A percentile compares a stretch with the other conserved stretches of the same genome.
Conservation (phyloP, 1,284 basidiomycete species). For the Meira nashicola region DNA sequence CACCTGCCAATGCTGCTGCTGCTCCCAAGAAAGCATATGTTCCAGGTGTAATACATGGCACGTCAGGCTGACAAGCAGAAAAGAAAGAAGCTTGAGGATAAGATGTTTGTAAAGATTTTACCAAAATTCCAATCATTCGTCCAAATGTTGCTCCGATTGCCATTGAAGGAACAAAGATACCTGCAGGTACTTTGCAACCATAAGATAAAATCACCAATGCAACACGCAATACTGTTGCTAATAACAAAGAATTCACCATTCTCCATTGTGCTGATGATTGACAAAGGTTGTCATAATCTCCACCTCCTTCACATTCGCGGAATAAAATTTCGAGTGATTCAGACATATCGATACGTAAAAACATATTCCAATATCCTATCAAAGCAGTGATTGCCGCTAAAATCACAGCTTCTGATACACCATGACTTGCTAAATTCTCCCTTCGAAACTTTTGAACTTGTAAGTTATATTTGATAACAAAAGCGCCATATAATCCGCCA, state of each 20-base stretch:
- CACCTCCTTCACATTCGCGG: slow-evolving; percentile 89
- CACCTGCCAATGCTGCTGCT: slow-evolving; percentile 70
- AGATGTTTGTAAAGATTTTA: slow-evolving; percentile 85
- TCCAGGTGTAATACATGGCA: slow-evolving; percentile 67
- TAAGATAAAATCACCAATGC: slow-evolving; percentile 86
- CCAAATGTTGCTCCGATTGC: slow-evolving; percentile 94
- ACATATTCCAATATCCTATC: slow-evolving; percentile 89
- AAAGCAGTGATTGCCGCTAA: slow-evolving; percentile 84
- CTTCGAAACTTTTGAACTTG: slow-evolving; percentile 89
- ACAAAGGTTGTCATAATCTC: slow-evolving; percentile 86
- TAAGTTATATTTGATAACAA: slow-evolving; percentile 94
- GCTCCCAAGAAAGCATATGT: slow-evolving; percentile 80
- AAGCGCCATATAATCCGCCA: slow-evolving; percentile 92
- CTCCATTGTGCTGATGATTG: slow-evolving; percentile 93
- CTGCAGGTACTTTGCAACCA: slow-evolving; percentile 92
- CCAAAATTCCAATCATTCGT: slow-evolving; percentile 87
- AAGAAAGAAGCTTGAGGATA: slow-evolving; percentile 81
- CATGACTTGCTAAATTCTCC: slow-evolving; percentile 77
- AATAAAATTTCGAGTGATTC: slow-evolving; percentile 95
- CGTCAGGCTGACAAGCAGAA: slow-evolving; percentile 79
- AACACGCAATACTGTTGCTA: slow-evolving; percentile 83
- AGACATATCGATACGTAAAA: slow-evolving; percentile 95
- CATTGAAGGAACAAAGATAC: slow-evolving; percentile 97
- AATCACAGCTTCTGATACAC: slow-evolving; percentile 79
- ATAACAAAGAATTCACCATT: slow-evolving; percentile 83